Evolutionary conservation across 1,284 basidiomycete species (phyloP), one percentile per base, ranked within the genome.

Genomic region (Sporisorium exsertum): DNA sequence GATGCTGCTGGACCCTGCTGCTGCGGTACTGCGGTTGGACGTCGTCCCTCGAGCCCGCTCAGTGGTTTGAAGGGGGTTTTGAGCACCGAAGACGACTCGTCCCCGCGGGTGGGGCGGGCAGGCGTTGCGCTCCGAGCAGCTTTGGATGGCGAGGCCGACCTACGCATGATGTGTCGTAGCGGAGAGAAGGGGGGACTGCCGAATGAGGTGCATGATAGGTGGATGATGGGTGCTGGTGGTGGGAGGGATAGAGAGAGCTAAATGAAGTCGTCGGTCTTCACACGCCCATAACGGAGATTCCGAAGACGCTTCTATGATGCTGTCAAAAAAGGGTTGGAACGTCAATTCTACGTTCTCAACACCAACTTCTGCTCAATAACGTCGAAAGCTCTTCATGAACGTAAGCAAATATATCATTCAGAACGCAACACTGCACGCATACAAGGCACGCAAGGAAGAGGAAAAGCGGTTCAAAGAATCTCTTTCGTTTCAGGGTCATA

Each of bases 111-210:
- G 5, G 27, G 16, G 20, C 40, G 52, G 0, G 37, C 18, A 2
- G 64, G 47, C n/a, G 59, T 29, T 3, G 22, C 32, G 7, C 33
- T 33, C 2, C 56, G 46, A 1, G 22, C 42, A 12, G 56, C 59
- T 50, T 72, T 72, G 13, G 70, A 72, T 3, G 70, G 64, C 22
- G 70, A 72, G 22, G 60, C 64, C 37, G 70, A 67, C 33, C 70
- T 63, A 20, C 70, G 57, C 70, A 72, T 72, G 49, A 13, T 50
- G 29, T 13, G 49, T 9, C 8, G 26, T 40, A 37, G 35, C n/a
- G 24, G 37, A 24, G 33, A n/a, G 33, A 33, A 26, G 35, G 10
- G 8, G 35, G 13, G 7, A 37, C 20, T 33, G 20, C n/a, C n/a
- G n/a, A 22, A 15, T n/a, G 52, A 20, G 24, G 52, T 9, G 16